A percentile compares a stretch with the other conserved stretches of the same genome.
phyloP scores from a whole-genome alignment of 1,139 yeast genomes.

The Debaryomyces singareniensis region DNA sequence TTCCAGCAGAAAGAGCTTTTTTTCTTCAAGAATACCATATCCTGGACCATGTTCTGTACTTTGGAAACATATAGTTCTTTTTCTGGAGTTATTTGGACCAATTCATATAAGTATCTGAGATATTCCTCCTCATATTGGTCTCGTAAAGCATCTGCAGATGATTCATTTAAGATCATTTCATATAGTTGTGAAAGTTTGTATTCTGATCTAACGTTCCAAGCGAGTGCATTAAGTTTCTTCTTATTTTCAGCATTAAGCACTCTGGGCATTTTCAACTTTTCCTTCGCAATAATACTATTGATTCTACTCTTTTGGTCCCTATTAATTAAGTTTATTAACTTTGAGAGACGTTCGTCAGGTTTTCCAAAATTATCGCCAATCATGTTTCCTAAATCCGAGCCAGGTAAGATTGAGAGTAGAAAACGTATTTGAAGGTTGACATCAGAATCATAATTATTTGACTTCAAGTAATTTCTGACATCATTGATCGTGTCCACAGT shows the following conservation, averaged over 20 bases:
- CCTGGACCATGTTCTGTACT: constrained; percentile 56
- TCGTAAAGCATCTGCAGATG: constrained; percentile 59
- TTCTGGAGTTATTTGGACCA: constrained; percentile 43
- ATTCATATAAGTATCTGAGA: constrained; percentile 50
- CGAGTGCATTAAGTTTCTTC: constrained; percentile 29
- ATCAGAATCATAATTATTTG: constrained; percentile 24
- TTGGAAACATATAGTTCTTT: constrained; percentile 26
- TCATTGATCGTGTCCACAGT: constrained; percentile 44
- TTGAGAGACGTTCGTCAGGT: constrained; percentile 43
- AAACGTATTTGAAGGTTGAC: constrained; percentile 36
- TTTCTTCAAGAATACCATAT: constrained; percentile 64
- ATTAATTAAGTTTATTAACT: constrained; percentile 43
- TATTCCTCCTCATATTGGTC: constrained; percentile 53
- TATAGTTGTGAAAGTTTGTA: constrained; percentile 52
- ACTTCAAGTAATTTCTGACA: constrained; percentile 37
- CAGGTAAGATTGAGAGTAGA: constrained; percentile 56
- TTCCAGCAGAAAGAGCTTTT: constrained; percentile 67
- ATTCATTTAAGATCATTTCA: constrained; percentile 49
- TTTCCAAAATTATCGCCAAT: constrained; percentile 46
- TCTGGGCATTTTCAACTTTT: constrained; percentile 35
- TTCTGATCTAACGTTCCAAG: constrained; percentile 44
- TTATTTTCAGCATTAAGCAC: constrained; percentile 25
- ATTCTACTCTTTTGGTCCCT: constrained; percentile 34
- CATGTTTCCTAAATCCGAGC: constrained; percentile 49
- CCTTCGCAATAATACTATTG: constrained; percentile 21